Base-by-base conservation (phyloP, 352 stramenopile species). In the Nothophytophthora sp. region DNA sequence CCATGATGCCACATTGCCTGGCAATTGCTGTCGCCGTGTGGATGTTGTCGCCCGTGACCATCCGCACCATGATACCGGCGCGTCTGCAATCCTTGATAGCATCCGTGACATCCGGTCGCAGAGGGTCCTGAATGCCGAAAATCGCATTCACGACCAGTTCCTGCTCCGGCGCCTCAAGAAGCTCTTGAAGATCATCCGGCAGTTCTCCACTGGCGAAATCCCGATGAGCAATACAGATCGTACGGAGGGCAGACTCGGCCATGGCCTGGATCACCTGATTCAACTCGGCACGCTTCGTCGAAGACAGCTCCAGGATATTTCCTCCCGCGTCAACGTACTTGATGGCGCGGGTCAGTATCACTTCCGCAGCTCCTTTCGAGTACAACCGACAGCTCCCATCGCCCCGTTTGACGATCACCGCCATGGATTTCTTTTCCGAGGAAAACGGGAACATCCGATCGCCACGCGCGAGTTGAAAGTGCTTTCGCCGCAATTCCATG, bases 21-120 rank as follows among this genome's bases (percentile, higher is more conserved):
- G 96, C 97, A 73, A 99, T 99, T 0, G 96, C 96, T 27, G 88
- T 89, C 15, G 97, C 97, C 18, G 97, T 99, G 50, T 98, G 85
- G 46, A 99, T 96, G 56, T 99, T 99, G 73, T 99, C 97, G 44
- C 97, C 97, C 5, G 97, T 99, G 52, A 99, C 95, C 96, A 99
- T 99, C 28, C 96, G 92, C 33, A 99, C 97, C 68, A 98, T 97
- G 60, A 99, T 99, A 22, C 97, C 97, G 6, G 97, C 96, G 13
- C 78, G 73, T 63, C 97, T 94, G 70, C 97, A 99, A 36, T 88
- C 87, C 13, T 75, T 70, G 22, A 99, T 97, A 10, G 96, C 85
- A 35, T 97, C 84, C 19, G 89, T 86, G 23, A 99, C 96, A 60
- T 99, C 95, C 0, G 77, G 73, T 15, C 96, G 90, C 33, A 98